Base-by-base conservation (phyloP, 2,329 filamentous ascomycete species). In the Chaetomiaceae sp. region DNA sequence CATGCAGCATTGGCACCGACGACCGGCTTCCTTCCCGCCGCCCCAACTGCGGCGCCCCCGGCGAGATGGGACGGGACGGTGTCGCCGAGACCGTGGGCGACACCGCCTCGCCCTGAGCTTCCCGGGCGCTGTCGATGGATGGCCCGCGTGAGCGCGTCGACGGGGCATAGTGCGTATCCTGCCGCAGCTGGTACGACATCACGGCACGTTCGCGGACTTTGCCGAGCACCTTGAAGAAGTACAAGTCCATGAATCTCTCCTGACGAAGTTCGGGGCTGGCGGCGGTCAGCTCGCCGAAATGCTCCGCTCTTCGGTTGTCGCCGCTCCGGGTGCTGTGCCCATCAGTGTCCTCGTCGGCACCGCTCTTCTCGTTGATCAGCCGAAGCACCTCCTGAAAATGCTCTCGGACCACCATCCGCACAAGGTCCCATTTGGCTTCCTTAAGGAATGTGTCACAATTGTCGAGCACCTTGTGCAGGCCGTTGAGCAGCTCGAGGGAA, bases 191-290 rank as follows among this genome's bases (percentile, higher is more conserved):
- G 44, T 56, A 54, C 30, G 60, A 61, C 12, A 48, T 52, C 29
- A 58, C 52, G 4, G 68, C 64, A 9, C 61, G 58, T 6, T 58
- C 54, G 10, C 71, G 59, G 2, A 76, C 72, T 3, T 60, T 58
- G 3, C 54, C 61, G 5, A 69, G 66, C 12, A 79, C 64, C 1
- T 63, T 56, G 10, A 65, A 52, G 51, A 78, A 79, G 56, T 79
- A 79, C 2, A 75, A 69, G 3, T 69, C 62, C 65, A 79, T 70
- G n/a, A 79, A 68, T 10, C 64, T 64, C 18, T 67, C 60, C 50
- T 78, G 73, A 27, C 73, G 68, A 14, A 72, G 67, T 20, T 76
- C 73, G 0, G 74, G 70, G 11, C 67, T 64, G 0, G 70, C 70
- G 9, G 67, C 61, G 45, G 70, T 66, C 27, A 79, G 70, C 10